Conservation (phyloP, 2,329 filamentous ascomycete genomes). For the Alternaria ethzedia region DNA sequence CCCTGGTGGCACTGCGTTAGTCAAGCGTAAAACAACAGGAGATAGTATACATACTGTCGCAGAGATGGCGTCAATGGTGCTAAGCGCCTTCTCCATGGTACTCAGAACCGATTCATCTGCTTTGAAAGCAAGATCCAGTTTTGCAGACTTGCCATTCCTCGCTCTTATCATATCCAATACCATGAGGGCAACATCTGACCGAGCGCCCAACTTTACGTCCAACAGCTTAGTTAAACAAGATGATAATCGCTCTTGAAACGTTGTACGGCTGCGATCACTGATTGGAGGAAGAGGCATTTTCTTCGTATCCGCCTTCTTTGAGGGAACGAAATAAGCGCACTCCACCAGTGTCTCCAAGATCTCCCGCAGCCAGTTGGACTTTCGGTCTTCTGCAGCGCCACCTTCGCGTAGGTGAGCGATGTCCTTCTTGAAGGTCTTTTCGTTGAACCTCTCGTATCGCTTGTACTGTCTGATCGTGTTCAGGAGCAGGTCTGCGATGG, state of each 20-base stretch:
- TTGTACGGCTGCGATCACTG: conserved; percentile 55
- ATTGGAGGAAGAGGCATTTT: conserved; percentile 53
- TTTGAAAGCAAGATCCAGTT: conserved; percentile 54
- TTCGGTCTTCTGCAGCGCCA: conserved; percentile 7
- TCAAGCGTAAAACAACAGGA: neutral
- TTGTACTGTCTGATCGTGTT: conserved; percentile 55
- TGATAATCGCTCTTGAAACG: conserved; percentile 62
- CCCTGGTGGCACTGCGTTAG: conserved; percentile 26
- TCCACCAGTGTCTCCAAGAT: conserved; percentile 56
- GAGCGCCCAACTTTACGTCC: conserved; percentile 24
- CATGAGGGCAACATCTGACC: conserved; percentile 36
- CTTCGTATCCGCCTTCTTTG: conserved; percentile 37
- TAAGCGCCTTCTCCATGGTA: conserved; percentile 41
- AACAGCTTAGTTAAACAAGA: conserved; percentile 62
- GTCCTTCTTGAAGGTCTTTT: conserved; percentile 43
- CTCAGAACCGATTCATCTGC: conserved; percentile 55
- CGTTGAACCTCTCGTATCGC: conserved; percentile 29
- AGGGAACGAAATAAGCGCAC: conserved; percentile 58
- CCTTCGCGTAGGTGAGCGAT: conserved; percentile 5
- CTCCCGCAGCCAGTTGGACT: conserved; percentile 50
- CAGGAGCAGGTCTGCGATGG: conserved; percentile 61
- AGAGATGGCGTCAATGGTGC: conserved; percentile 38
- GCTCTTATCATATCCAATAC: conserved; percentile 37
- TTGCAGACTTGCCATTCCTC: conserved; percentile 38
- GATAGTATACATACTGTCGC: conserved; percentile 23